Evolutionary conservation across 1,284 basidiomycete genomes (phyloP).

Genomic region (Cystobasidium slooffiae): DNA sequence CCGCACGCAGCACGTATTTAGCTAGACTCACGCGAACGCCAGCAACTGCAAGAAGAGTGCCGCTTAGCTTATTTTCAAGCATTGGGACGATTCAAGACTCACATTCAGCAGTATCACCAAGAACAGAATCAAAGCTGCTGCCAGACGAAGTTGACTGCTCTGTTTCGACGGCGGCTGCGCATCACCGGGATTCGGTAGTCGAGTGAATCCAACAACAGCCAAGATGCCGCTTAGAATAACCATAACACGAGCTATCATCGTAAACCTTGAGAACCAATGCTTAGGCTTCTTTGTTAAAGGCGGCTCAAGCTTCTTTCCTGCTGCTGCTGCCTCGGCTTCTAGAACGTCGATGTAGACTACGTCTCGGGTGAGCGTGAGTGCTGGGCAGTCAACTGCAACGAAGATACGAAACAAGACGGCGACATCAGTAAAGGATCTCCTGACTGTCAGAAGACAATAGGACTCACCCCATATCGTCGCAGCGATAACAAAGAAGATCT

Average conservation of each 20-base stretch:
- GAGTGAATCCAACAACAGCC: constrained; percentile 18
- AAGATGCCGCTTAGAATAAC: constrained; percentile 23
- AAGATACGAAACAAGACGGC: not conserved
- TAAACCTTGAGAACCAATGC: constrained; percentile 39
- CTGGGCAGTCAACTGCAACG: constrained; percentile 31
- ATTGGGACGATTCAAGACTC: not conserved
- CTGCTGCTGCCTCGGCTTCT: not conserved
- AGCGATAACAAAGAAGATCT: constrained; percentile 36
- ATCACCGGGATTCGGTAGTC: constrained; percentile 33
- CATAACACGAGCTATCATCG: constrained; percentile 17
- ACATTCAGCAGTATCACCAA: constrained; percentile 31
- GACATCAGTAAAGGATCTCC: not conserved
- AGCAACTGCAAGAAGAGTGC: constrained; percentile 13
- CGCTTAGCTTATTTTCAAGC: not conserved
- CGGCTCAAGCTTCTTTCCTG: constrained; percentile 10
- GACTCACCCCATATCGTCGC: constrained; percentile 34
- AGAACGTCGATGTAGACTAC: constrained; percentile 29
- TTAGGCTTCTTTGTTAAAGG: constrained; percentile 17
- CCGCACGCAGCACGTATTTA: no score
- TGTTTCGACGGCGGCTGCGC: constrained; percentile 16
- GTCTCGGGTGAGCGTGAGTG: constrained; percentile 30
- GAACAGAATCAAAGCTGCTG: constrained; percentile 31
- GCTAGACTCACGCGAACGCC: constrained; percentile 18
- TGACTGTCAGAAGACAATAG: not conserved
- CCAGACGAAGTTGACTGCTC: constrained; percentile 31